Evolutionary conservation across 768 basidiomycete species (phyloP), one percentile per base, ranked within the genome.

Genomic region (Lepiota venenata): DNA sequence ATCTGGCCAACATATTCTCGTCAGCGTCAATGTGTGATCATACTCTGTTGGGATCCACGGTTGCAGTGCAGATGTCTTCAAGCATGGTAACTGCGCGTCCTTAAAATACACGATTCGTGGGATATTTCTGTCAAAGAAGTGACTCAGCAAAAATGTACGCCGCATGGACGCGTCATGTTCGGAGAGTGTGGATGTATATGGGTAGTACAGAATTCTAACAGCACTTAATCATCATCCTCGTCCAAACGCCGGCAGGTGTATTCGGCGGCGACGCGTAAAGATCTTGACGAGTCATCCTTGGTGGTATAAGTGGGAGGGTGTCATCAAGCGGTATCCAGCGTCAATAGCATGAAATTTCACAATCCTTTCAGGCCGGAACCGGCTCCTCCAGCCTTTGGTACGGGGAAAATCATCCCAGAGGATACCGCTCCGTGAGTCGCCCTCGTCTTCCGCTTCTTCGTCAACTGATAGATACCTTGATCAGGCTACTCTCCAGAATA

Each of bases 321-420:
- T 8, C 14, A 21, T 45, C 32, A 25, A 43, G 8, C 21, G 16
- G 38, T 11, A 2, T 22, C 49, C 38, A 25, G 6, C 21, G 4
- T 18, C 35, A 20, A 27, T 21, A 7, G 18, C 4, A 67, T 68
- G 68, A 60, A 57, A 51, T 58, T 70, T 32, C 32, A 36, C 52
- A 75, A 78, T 61, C 75, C 71, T 2, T 74, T 78, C 47, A 69
- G 64, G 51, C 73, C 72, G 18, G 49, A 66, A 1, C 77, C 80
- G n/a, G 78, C 76, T 0, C 76, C 80, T 15, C 78, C 81, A 27
- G 76, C 60, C 2, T 82, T 81, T 60, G 80, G 75, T 6, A 44
- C 64, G 42, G 78, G 74, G 32, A 75, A 72, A 52, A 60, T 71
- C 8, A 59, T 80, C 5, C 80, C 80, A 14, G 78, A 80, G 55